phyloP scores from a whole-genome alignment of 805 yeast species.

The Schizosaccharomyces cryophilus region DNA sequence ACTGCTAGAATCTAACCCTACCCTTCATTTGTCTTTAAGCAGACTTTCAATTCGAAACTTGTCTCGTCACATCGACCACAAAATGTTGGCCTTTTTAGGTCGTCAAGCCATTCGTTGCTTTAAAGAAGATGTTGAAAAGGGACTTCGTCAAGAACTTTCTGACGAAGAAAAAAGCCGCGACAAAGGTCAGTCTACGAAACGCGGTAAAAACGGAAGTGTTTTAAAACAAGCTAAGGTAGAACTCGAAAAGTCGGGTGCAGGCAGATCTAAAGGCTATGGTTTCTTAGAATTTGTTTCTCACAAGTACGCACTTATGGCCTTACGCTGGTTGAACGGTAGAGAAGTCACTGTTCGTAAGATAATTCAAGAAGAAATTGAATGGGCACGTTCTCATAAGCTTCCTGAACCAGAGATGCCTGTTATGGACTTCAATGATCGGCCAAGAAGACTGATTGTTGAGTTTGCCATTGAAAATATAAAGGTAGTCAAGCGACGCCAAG shows the following conservation, averaged over 20 bases:
- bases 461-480: constrained; percentile 91
- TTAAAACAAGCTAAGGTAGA: constrained; percentile 84
- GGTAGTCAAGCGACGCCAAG: constrained; percentile 74
- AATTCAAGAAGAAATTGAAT: constrained; percentile 29
- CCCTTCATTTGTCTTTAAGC: constrained; percentile 77
- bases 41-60: constrained; percentile 83
- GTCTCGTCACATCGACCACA: constrained; percentile 77
- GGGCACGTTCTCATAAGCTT: constrained; percentile 9
- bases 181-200: not conserved
- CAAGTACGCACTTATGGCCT: constrained; percentile 77
- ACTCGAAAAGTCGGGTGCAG: constrained; percentile 75
- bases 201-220: constrained; percentile 50
- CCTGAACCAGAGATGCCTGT: constrained; percentile 9
- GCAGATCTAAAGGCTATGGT: constrained; percentile 92
- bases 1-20: constrained; percentile 73
- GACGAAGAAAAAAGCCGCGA: constrained; percentile 61
- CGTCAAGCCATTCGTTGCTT: constrained; percentile 86
- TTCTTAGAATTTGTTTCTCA: constrained; percentile 85
- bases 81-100: constrained; percentile 71
- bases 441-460: constrained; percentile 65
- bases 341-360: constrained; percentile 24
- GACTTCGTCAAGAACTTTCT: constrained; percentile 54
- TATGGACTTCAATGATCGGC: constrained; percentile 4
- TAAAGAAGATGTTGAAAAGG: constrained; percentile 65
- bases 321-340: constrained; percentile 91